phyloP scores from a whole-genome alignment of 2,329 filamentous ascomycete genomes.

The Aspergillus versicolor region DNA sequence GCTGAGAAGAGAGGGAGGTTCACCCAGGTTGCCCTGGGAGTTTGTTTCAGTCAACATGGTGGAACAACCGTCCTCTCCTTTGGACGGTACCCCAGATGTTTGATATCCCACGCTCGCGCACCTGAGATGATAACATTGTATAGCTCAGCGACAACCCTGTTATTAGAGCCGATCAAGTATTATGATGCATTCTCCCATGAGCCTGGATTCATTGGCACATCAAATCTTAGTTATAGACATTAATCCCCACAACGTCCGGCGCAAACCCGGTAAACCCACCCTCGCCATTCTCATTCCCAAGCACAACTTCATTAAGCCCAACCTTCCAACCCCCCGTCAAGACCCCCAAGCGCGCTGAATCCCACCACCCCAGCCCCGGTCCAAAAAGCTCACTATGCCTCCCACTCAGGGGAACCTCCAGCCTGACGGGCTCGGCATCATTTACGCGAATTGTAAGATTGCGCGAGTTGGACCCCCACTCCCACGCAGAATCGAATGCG shows the following conservation, averaged over 20 bases:
- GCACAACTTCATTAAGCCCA: slow-evolving; percentile 39
- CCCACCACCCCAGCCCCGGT: slow-evolving; percentile 52
- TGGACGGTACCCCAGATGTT: too few species aligned
- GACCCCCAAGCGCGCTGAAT: slow-evolving; percentile 47
- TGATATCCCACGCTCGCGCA: too few species aligned
- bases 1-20: too few species aligned
- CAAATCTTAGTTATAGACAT: too few species aligned
- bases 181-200: too few species aligned
- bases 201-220: too few species aligned
- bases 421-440: slow-evolving; percentile 40
- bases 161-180: too few species aligned
- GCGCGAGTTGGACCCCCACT: slow-evolving; percentile 48
- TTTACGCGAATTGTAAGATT: slow-evolving; percentile 55
- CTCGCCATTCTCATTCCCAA: slow-evolving; percentile 33
- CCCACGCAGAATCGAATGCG: slow-evolving; percentile 44
- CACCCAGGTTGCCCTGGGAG: too few species aligned
- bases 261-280: slow-evolving; percentile 28
- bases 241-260: slow-evolving; percentile 39
- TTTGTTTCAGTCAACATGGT: too few species aligned
- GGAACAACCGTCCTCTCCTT: too few species aligned
- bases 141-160: too few species aligned
- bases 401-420: slow-evolving; percentile 50
- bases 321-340: slow-evolving; percentile 48
- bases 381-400: slow-evolving; percentile 36
- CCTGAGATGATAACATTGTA: too few species aligned